Evolutionary conservation across 805 yeast genomes (phyloP).

Genomic region (Saturnispora galanensis): DNA sequence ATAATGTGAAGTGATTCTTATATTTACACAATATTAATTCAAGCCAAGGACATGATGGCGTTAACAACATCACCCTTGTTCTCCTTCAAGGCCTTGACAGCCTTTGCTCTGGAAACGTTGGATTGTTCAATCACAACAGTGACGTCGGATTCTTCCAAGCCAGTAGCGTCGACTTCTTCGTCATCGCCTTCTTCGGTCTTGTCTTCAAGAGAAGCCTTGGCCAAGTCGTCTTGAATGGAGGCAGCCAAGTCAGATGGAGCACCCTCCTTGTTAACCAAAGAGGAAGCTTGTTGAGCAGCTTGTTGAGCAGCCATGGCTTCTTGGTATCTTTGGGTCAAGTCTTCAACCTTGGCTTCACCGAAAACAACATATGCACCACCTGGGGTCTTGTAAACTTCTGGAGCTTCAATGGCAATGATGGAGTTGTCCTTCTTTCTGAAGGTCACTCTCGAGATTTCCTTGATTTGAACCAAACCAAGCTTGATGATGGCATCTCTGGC

Average conservation of each 20-base stretch:
- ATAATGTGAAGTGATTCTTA: not conserved
- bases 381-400: slow-evolving; percentile 90
- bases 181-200: slow-evolving; percentile 36
- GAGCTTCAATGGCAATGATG: slow-evolving; percentile 82
- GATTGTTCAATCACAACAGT: slow-evolving; percentile 87
- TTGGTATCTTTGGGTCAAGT: slow-evolving; percentile 78
- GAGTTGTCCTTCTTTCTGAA: slow-evolving; percentile 89
- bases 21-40: slow-evolving; percentile 2
- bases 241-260: slow-evolving; percentile 40
- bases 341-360: slow-evolving; percentile 97
- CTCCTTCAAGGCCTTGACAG: slow-evolving; percentile 79
- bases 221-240: slow-evolving; percentile 73
- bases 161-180: slow-evolving; percentile 75
- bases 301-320: slow-evolving; percentile 75
- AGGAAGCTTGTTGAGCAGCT: slow-evolving; percentile 42
- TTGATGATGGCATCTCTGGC: slow-evolving; percentile 85
- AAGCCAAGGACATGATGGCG: slow-evolving; percentile 74
- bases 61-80: slow-evolving; percentile 93
- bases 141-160: slow-evolving; percentile 73
- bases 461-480: slow-evolving; percentile 81
- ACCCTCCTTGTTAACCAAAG: slow-evolving; percentile 21
- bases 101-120: slow-evolving; percentile 79
- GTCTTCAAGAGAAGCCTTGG: slow-evolving; percentile 44
- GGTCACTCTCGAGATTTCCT: slow-evolving; percentile 91
- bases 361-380: slow-evolving; percentile 94